Evolutionary conservation across 208 protist genomes (phyloP).

Genomic region (Acanthamoeba quina): DNA sequence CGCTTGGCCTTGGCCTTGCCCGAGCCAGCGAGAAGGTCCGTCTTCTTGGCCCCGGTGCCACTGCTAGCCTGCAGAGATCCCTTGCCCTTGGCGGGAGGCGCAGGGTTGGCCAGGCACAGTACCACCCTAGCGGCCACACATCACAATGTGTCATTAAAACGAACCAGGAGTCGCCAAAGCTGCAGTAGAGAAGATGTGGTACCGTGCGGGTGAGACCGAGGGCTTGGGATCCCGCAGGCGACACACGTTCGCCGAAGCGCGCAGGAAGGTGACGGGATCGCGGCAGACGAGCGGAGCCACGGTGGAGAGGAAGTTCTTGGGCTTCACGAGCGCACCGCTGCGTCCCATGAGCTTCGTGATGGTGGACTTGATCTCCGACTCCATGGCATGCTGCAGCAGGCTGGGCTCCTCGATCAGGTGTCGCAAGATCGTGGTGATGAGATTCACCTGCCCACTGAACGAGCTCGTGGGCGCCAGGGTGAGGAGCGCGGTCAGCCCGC

Average conservation of each 20-base stretch:
- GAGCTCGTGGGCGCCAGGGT: background rate
- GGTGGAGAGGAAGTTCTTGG: conserved; percentile 67
- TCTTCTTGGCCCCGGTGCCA: background rate
- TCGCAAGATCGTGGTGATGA: conserved; percentile 56
- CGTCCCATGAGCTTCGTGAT: conserved; percentile 66
- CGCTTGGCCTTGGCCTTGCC: conserved; percentile 62
- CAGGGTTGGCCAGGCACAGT: background rate
- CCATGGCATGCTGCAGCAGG: conserved; percentile 68
- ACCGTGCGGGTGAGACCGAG: background rate
- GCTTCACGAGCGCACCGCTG: conserved; percentile 68
- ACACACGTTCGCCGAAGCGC: conserved; percentile 22
- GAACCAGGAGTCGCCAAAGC: background rate
- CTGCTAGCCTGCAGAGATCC: background rate
- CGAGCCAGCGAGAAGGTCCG: background rate
- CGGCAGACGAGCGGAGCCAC: conserved; percentile 62
- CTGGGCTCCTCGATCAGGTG: conserved; percentile 69
- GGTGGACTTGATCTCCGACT: conserved; percentile 63
- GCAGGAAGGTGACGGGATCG: conserved; percentile 50
- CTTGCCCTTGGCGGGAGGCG: background rate
- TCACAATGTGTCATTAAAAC: background rate
- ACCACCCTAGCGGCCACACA: background rate
- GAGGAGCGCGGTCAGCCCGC: conserved; percentile 26
- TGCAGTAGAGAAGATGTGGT: background rate
- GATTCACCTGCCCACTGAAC: background rate
- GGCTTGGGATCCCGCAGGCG: conserved; percentile 65